A percentile compares a stretch with the other conserved stretches of the same genome.
phyloP scores from a whole-genome alignment of 2,329 filamentous ascomycete genomes.

The Mycosphaerelloides madeirae region DNA sequence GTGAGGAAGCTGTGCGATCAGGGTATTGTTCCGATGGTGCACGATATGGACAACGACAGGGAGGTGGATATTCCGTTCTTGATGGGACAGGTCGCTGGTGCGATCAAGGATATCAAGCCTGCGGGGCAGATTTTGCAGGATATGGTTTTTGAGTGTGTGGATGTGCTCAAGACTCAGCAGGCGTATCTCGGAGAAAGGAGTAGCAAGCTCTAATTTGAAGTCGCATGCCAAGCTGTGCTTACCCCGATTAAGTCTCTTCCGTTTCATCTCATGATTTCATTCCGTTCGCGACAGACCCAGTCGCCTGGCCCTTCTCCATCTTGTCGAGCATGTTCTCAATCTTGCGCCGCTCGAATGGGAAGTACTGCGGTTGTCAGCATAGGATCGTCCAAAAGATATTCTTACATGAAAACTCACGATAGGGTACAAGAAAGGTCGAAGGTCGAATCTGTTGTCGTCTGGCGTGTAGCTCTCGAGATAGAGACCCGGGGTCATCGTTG shows the following conservation, averaged over 20 bases:
- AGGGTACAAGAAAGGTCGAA: slow-evolving; percentile 54
- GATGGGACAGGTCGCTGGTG: slow-evolving; percentile 89
- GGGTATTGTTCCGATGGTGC: slow-evolving; percentile 74
- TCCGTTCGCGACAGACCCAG: too few relatives aligned
- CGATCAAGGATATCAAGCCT: slow-evolving; percentile 71
- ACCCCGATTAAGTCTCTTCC: too few relatives aligned
- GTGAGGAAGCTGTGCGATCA: slow-evolving; percentile 69
- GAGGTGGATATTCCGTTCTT: slow-evolving; percentile 82
- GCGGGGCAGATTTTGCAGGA: slow-evolving; percentile 81
- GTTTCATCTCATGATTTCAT: too few relatives aligned
- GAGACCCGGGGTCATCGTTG: slow-evolving; percentile 54
- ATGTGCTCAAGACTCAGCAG: slow-evolving; percentile 59
- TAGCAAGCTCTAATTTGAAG: slow-evolving; percentile 3
- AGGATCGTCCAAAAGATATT: too few relatives aligned
- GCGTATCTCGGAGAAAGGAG: slow-evolving; percentile 50
- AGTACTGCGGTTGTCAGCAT: background rate
- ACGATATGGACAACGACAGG: slow-evolving; percentile 72
- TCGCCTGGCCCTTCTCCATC: slow-evolving; percentile 29
- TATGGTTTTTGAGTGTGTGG: slow-evolving; percentile 75
- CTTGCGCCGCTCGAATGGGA: background rate
- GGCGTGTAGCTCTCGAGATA: slow-evolving; percentile 50
- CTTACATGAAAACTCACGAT: background rate
- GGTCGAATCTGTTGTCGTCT: slow-evolving; percentile 53
- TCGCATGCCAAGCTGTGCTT: too few relatives aligned
- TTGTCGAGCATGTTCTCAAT: background rate